Evolutionary conservation across 495 filamentous ascomycete genomes (phyloP), one percentile per base, ranked within the genome.

Genomic region (Penicillium cosmopolitanum): DNA sequence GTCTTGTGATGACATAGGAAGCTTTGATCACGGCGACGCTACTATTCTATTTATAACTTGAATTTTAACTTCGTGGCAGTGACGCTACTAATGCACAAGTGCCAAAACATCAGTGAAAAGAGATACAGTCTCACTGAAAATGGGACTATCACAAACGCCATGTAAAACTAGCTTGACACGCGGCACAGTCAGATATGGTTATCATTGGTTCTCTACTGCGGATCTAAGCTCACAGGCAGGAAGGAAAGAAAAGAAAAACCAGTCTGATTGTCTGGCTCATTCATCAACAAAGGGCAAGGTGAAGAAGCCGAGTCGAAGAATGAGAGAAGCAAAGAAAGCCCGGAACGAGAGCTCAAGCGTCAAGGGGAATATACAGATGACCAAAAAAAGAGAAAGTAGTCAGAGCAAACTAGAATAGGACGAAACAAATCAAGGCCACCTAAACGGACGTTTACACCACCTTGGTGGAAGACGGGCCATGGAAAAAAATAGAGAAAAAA

Each of bases 291-390:
- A 48, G 11, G 46, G 21, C 21, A 23, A 13, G 46, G 8, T 1
- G 12, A 48, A 25, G 23, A 12, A 48, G 46, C 16, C n/a, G 16
- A 19, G 19, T 44, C 42, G 42, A 19, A 34, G 28, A 9, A 51
- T 4, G 18, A 43, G 36, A 28, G 34, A 15, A 21, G 50, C 21
- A 28, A 50, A 52, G 42, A 38, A 54, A 48, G 23, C 11, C 46
- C 21, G 11, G 38, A 54, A 51, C 25, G 28, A 5, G 50, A 47
- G 25, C 38, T 25, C 33, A 33, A n/a, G 43, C 61, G 61, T 52
- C 59, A 25, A 31, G 55, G 61, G 61, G 61, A 59, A 63, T 63
- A 59, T 59, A 59, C 56, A 58, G 40, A 55, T 51, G 13, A 36
- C 48, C 33, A 16, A 47, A 15, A 43, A 47, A 9, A 28, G 48